phyloP scores from a whole-genome alignment of 176 grass and related monocot species.

The Carex cristatella region DNA sequence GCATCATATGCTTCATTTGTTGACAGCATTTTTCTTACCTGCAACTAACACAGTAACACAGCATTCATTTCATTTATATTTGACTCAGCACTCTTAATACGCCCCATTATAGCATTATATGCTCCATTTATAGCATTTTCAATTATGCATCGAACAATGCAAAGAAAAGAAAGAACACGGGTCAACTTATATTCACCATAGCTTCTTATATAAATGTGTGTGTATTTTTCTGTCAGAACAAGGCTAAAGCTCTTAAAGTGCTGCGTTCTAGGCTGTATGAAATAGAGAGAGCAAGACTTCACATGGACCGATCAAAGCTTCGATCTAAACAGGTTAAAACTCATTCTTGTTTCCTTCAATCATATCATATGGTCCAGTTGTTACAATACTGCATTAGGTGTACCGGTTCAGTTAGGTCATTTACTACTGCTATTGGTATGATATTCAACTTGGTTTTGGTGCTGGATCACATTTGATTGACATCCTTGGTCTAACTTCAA shows the following conservation, averaged over 20 bases:
- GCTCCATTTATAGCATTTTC: background rate
- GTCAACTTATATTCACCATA: too few species aligned
- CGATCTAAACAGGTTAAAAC: constrained; percentile 56
- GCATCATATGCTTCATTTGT: background rate
- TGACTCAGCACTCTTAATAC: background rate
- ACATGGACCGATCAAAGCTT: constrained; percentile 76
- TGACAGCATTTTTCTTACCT: background rate
- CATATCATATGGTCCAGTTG: background rate
- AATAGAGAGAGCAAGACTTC: constrained; percentile 71
- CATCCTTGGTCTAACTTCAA: background rate
- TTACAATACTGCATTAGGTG: background rate
- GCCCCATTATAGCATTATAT: too few species aligned
- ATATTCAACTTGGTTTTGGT: background rate
- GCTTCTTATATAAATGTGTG: background rate
- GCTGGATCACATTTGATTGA: background rate
- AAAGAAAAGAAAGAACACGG: too few species aligned
- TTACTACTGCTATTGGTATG: background rate
- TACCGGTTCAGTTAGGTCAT: background rate
- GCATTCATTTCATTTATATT: background rate
- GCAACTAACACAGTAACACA: background rate
- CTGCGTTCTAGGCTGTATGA: constrained; percentile 78
- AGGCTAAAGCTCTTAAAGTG: constrained; percentile 92
- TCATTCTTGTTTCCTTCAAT: background rate
- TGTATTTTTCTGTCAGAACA: constrained; percentile 46
- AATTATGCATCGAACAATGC: background rate